Conservation (phyloP, 257 asterid species). For the Solanum virginianum region DNA sequence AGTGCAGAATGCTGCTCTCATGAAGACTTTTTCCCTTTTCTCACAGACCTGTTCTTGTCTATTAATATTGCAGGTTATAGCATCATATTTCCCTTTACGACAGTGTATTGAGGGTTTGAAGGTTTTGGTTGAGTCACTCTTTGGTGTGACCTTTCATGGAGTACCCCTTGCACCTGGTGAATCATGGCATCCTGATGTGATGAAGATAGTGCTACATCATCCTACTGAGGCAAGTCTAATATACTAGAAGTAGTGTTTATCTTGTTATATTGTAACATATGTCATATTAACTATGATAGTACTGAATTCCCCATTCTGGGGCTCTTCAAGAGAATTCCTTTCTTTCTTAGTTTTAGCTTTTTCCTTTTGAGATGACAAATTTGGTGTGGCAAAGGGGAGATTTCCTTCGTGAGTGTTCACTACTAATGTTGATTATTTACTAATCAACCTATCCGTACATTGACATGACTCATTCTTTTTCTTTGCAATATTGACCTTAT, state of each 20-base stretch:
- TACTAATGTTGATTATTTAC: not conserved
- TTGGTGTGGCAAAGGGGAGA: not conserved
- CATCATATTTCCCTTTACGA: constrained; percentile 67
- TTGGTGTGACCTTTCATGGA: constrained; percentile 52
- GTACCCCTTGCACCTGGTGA: constrained; percentile 81
- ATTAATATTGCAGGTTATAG: constrained; percentile 38
- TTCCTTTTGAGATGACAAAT: not conserved
- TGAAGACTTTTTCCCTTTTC: not conserved
- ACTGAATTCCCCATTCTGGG: not conserved
- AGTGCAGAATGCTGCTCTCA: not conserved
- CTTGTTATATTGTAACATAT: not conserved
- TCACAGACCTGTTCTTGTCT: not conserved
- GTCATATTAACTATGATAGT: not conserved
- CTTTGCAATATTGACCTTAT: not conserved
- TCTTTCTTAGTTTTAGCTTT: not conserved
- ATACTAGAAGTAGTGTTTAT: not conserved
- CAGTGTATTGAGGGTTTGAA: constrained; percentile 86
- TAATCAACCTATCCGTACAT: not conserved
- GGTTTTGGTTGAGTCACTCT: constrained; percentile 71
- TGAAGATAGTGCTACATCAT: constrained; percentile 70
- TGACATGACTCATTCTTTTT: not conserved
- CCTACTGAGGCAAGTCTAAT: constrained; percentile 62
- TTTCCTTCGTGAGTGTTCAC: not conserved
- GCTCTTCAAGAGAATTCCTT: not conserved
- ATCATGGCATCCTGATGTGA: constrained; percentile 98